Percentiles rank a stretch among this genome's conserved stretches.
Evolutionary conservation across 1,139 yeast species (phyloP).

Genomic region (Sugiyamaella paludigena): DNA sequence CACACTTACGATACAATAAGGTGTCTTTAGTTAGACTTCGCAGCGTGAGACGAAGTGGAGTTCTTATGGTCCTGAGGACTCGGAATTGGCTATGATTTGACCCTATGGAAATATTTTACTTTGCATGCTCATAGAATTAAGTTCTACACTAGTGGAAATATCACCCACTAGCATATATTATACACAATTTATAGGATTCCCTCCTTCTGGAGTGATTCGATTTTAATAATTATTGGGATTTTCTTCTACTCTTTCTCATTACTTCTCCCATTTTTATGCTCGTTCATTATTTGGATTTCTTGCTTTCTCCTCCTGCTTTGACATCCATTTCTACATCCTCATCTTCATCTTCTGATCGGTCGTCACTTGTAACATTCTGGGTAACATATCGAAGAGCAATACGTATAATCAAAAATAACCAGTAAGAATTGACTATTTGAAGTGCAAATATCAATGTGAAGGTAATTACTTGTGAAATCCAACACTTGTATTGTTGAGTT

Average conservation of each 20-base stretch:
- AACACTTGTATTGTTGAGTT: constrained; percentile 94
- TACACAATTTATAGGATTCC: no score
- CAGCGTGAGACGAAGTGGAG: no score
- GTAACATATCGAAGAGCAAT: constrained; percentile 62
- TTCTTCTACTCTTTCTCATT: no score
- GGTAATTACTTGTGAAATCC: constrained; percentile 89
- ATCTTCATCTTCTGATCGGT: constrained; percentile 82
- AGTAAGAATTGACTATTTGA: constrained; percentile 80
- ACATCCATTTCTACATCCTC: constrained; percentile 43
- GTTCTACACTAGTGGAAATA: no score
- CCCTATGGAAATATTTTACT: no score
- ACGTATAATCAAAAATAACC: constrained; percentile 81
- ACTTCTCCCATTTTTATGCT: no score
- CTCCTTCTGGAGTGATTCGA: no score
- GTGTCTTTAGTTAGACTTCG: no score
- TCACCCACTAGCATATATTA: no score
- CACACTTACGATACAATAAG: neutral
- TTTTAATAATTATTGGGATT: no score
- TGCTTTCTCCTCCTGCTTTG: constrained; percentile 11
- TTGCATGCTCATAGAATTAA: constrained; percentile 3
- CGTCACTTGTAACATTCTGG: constrained; percentile 69
- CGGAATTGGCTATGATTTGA: no score
- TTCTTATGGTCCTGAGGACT: no score
- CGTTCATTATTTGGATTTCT: constrained; percentile 19
- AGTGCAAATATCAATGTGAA: constrained; percentile 72